Evolutionary conservation across 2,329 filamentous ascomycete species (phyloP).

Genomic region (Metarhizium humberi): DNA sequence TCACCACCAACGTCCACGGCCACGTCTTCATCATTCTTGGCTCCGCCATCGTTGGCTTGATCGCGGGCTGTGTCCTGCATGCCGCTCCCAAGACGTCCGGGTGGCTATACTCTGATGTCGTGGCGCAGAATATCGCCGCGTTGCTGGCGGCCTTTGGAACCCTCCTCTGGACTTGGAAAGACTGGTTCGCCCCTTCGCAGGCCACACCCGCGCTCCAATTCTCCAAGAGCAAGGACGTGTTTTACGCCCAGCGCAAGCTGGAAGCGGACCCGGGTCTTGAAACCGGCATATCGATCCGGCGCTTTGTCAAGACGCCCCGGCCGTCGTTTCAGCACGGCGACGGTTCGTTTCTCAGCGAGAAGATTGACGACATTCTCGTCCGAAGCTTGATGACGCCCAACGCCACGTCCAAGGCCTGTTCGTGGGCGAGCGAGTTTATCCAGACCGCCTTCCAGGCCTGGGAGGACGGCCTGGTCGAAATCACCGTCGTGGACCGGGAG

Average conservation of each 20-base stretch:
- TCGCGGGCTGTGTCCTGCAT: constrained; percentile 22
- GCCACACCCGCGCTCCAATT: background rate
- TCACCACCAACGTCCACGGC: constrained; percentile 23
- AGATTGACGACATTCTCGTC: background rate
- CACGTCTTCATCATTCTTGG: constrained; percentile 25
- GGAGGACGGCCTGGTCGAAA: constrained; percentile 10
- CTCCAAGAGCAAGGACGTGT: background rate
- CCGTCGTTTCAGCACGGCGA: background rate
- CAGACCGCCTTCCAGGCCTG: background rate
- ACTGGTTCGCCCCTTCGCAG: constrained; percentile 8
- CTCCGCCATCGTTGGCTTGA: constrained; percentile 20
- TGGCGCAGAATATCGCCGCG: constrained; percentile 21
- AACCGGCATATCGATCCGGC: background rate
- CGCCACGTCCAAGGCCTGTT: background rate
- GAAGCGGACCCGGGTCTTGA: background rate
- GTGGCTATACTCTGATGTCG: constrained; percentile 21
- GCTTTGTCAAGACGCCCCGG: background rate
- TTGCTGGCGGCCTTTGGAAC: constrained; percentile 22
- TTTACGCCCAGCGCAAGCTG: background rate
- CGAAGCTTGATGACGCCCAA: background rate
- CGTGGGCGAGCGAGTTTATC: background rate
- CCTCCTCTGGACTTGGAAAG: constrained; percentile 20
- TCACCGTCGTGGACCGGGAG: constrained; percentile 15
- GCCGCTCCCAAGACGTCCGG: constrained; percentile 16
- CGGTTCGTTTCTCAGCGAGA: background rate